phyloP scores from a whole-genome alignment of 2,329 filamentous ascomycete genomes.

The Ambrosiella xylebori region DNA sequence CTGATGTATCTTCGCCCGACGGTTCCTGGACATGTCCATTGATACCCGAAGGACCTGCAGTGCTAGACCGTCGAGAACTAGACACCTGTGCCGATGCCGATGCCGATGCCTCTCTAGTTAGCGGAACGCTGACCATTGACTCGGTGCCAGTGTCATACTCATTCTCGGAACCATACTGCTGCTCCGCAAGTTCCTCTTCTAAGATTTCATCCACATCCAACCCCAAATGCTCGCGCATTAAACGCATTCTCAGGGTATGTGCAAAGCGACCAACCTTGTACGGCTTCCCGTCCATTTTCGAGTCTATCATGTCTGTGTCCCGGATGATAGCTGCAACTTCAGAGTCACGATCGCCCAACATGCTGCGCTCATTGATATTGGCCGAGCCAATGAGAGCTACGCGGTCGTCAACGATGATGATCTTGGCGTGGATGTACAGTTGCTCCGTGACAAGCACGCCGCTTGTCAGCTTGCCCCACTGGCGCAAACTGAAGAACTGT shows the following conservation, averaged over 20 bases:
- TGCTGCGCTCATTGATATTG: constrained; percentile 95
- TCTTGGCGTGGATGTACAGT: constrained; percentile 94
- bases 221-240: constrained; percentile 96
- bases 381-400: constrained; percentile 89
- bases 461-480: constrained; percentile 82
- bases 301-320: constrained; percentile 84
- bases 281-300: constrained; percentile 75
- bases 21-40: no score
- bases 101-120: no score
- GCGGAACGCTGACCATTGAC: constrained; percentile 10
- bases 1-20: no score
- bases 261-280: constrained; percentile 87
- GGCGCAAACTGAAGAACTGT: constrained; percentile 77
- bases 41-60: no score
- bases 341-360: constrained; percentile 82
- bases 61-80: neutral
- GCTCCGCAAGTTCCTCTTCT: constrained; percentile 55
- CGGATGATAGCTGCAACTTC: constrained; percentile 81
- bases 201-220: constrained; percentile 83
- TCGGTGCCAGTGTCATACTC: constrained; percentile 38
- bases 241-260: constrained; percentile 74
- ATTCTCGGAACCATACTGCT: constrained; percentile 28
- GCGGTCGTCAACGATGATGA: constrained; percentile 88
- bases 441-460: constrained; percentile 84
- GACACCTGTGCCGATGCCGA: no score